A percentile compares a stretch with the other conserved stretches of the same genome.
These are phyloP conservation scores for Kluyveromyces nonfermentans DNA, from an alignment of 805 yeast species.

Conservation along the genomic window DNA sequence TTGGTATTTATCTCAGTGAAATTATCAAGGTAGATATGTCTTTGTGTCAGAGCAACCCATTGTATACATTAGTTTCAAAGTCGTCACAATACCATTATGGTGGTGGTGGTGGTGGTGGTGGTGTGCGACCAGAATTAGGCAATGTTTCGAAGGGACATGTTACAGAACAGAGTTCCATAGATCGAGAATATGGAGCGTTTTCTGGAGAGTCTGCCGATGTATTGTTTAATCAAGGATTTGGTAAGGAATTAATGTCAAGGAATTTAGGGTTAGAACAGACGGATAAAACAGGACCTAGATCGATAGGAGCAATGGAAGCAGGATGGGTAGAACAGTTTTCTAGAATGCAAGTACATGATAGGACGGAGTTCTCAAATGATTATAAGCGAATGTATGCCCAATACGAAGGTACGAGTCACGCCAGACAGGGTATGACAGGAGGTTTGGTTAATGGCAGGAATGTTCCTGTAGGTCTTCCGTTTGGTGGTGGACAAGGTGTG, in stretches of 20 bases:
- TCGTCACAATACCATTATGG: neutral
- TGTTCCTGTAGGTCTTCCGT: neutral
- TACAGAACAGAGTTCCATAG: neutral
- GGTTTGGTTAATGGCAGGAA: neutral
- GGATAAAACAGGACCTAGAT: neutral
- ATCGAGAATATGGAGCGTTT: neutral
- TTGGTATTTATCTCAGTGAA: no score
- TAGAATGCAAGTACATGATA: constrained; percentile 21
- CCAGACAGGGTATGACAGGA: neutral
- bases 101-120: no score
- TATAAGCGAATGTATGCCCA: constrained; percentile 21
- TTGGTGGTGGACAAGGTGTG: neutral
- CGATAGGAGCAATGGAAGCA: neutral
- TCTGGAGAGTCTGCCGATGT: neutral
- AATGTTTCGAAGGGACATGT: neutral
- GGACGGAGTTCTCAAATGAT: constrained; percentile 21
- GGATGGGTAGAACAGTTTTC: constrained; percentile 21
- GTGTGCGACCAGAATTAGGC: neutral
- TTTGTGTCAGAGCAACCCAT: constrained; percentile 16
- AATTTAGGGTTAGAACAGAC: neutral
- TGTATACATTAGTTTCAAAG: constrained; percentile 12
- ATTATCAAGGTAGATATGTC: neutral
- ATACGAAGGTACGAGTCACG: constrained; percentile 12
- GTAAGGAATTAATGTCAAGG: neutral
- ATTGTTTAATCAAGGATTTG: neutral